Base-by-base conservation (phyloP, 2,329 filamentous ascomycete genomes). In the Metarhizium anisopliae region DNA sequence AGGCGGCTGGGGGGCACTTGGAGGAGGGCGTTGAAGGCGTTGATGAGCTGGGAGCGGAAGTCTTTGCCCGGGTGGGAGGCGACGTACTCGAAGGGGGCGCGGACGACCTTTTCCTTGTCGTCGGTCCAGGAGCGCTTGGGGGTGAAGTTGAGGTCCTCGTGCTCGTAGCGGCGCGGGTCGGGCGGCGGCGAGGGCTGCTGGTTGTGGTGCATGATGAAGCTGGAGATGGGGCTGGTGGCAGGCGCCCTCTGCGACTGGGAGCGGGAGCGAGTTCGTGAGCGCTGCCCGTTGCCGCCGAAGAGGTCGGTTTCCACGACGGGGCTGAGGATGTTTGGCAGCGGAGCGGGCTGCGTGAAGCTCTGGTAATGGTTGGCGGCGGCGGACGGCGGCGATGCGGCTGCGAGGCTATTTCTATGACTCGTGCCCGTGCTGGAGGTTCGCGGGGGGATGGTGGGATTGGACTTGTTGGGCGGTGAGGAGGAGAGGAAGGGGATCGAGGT, bases 51-150 rank as follows among this genome's bases (percentile, higher is more conserved):
- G 50, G 85, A 81, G 61, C 91, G 84, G 66, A 95, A 88, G 70
- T 94, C 89, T 72, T 95, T 94, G 60, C 90, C 90, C 0, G 89
- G 89, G 60, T 91, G 86, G 49, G 82, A 81, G 64, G 85, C 81
- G 59, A 94, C 79, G 69, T 95, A 95, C 66, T 93, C 86, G 64
- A 84, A 95, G 1, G 90, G 90, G 0, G 85, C 90, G 51, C 85
- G 76, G 54, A 95, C 75, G 58, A 93, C 85, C 68, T 82, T 83
- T 69, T 94, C 89, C 74, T 94, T 93, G 64, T 87, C 81, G 2
- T 77, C 70, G 6, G 81, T 84, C 89, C 89, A 94, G 18, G 78
- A 76, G 57, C 73, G 74, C 60, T 70, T 72, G 3, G 72, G 69
- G 2, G 70, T 71, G 64, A 78, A 80, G 67, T 80, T 75, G 60